phyloP scores from a whole-genome alignment of 208 protist genomes.

The Acanthamoeba sp. region DNA sequence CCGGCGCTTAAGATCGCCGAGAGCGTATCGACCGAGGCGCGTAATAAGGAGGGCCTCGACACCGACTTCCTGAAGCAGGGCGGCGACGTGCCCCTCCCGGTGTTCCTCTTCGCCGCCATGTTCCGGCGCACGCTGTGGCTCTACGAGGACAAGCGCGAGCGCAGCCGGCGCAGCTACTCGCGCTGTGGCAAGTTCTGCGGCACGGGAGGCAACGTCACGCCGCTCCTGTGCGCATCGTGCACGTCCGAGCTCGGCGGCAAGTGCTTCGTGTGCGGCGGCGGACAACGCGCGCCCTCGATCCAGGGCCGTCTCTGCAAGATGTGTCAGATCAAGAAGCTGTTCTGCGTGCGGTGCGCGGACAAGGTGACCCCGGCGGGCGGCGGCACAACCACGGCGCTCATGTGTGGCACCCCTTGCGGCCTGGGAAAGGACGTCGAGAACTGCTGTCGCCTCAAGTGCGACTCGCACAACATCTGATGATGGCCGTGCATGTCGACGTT shows the following conservation, averaged over 20 bases:
- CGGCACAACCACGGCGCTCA: not conserved
- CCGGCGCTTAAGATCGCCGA: not conserved
- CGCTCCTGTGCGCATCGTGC: not conserved
- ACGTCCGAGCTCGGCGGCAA: not conserved
- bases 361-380: not conserved
- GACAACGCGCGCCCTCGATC: not conserved
- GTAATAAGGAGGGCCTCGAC: constrained; percentile 29
- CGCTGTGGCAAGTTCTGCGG: constrained; percentile 22
- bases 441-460: not conserved
- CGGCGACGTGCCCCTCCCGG: not conserved
- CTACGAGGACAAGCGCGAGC: constrained; percentile 17
- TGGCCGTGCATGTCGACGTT: not conserved
- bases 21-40: not conserved
- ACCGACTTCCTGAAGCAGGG: constrained; percentile 3
- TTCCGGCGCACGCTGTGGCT: not conserved
- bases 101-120: constrained; percentile 35
- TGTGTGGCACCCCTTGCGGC: not conserved
- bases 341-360: not conserved
- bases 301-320: constrained; percentile 14
- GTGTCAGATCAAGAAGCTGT: not conserved
- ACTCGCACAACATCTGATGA: not conserved
- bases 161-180: constrained; percentile 35
- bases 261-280: constrained; percentile 22
- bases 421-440: not conserved
- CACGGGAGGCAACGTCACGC: not conserved